These are phyloP conservation scores for Fagus crenata DNA, from an alignment of 306 rosid species.

Conservation along the genomic window DNA sequence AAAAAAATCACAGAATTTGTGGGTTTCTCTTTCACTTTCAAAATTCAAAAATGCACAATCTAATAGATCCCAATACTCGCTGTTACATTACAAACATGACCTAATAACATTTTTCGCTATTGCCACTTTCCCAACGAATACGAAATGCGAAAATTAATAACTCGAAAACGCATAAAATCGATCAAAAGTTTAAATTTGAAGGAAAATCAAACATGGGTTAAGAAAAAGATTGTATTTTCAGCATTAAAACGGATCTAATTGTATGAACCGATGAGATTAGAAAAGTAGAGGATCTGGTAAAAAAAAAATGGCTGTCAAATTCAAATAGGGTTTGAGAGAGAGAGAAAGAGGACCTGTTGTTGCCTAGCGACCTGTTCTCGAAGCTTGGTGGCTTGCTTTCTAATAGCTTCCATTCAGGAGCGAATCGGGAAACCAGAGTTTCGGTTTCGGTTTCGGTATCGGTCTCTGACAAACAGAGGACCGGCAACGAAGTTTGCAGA, in stretches of 20 bases:
- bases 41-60: not conserved
- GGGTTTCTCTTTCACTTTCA: not conserved
- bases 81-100: not conserved
- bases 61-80: not conserved
- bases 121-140: not conserved
- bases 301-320: conserved; percentile 4
- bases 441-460: conserved; percentile 16
- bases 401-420: conserved; percentile 79
- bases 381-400: conserved; percentile 94
- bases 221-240: not conserved
- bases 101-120: not conserved
- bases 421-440: conserved; percentile 17
- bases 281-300: conserved; percentile 30
- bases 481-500: conserved; percentile 10
- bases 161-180: not conserved
- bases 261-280: conserved; percentile 21
- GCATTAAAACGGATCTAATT: conserved; percentile 24
- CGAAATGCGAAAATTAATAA: not conserved
- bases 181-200: not conserved
- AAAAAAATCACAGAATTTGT: not conserved
- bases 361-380: conserved; percentile 99
- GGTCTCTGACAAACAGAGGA: not conserved
- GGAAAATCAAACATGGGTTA: not conserved
- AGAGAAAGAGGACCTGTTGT: conserved; percentile 62
- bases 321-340: conserved; percentile 22